phyloP scores from a whole-genome alignment of 169 alveolate genomes.

The Theileria annulata region DNA sequence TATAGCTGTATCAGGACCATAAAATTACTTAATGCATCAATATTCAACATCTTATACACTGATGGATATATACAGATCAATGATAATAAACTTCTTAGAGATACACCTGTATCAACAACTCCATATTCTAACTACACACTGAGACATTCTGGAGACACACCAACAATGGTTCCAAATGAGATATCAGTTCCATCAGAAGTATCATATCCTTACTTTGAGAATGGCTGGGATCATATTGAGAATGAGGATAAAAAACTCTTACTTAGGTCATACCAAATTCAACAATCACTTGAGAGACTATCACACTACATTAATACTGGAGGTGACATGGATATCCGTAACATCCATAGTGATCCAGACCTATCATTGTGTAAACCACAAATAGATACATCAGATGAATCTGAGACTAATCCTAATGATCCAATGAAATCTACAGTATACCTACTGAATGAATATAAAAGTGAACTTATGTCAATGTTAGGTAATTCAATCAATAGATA shows the following conservation, averaged over 20 bases:
- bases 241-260: neutral
- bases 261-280: neutral
- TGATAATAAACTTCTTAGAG: neutral
- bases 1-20: neutral
- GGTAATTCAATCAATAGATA: neutral
- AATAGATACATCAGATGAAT: neutral
- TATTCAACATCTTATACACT: neutral
- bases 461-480: neutral
- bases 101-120: no score
- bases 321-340: neutral
- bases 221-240: neutral
- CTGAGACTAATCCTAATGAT: no score
- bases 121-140: neutral
- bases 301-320: neutral
- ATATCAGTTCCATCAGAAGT: neutral
- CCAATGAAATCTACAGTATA: neutral
- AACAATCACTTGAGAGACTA: neutral
- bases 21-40: neutral
- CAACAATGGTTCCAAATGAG: neutral
- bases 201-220: neutral
- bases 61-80: neutral
- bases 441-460: neutral
- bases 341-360: neutral
- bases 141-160: neutral
- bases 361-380: neutral